Conservation (phyloP, 345 rosid species). For the Angophora floribunda region DNA sequence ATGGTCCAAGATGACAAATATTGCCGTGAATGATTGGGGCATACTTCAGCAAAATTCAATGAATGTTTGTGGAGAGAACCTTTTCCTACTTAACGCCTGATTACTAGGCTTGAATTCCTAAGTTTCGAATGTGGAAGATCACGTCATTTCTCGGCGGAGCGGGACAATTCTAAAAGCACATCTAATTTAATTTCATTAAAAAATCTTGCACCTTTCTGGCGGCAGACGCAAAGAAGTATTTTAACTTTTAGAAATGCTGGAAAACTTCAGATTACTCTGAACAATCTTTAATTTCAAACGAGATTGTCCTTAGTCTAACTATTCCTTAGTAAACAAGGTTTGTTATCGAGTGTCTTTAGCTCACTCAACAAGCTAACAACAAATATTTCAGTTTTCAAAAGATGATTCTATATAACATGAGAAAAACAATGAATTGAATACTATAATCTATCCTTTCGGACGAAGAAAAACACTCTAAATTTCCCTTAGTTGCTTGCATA, state of each 20-base stretch:
- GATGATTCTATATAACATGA: neutral
- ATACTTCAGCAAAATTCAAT: neutral
- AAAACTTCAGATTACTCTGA: neutral
- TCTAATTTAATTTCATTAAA: too few species aligned
- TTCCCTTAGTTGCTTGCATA: neutral
- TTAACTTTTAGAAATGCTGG: neutral
- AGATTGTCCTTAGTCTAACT: neutral
- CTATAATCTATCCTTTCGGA: neutral
- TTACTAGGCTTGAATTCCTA: neutral
- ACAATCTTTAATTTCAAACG: neutral
- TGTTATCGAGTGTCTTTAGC: neutral
- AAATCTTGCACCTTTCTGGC: too few species aligned
- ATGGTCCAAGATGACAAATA: neutral
- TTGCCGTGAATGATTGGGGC: neutral
- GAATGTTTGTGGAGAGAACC: neutral
- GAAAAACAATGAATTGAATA: neutral
- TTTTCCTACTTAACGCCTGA: neutral
- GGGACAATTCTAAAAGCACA: too few species aligned
- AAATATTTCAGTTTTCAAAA: neutral
- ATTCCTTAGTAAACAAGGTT: neutral
- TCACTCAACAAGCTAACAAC: neutral
- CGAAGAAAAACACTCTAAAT: neutral
- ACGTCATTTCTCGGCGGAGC: too few species aligned
- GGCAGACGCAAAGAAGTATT: neutral
- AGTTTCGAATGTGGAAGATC: too few species aligned